These are phyloP conservation scores for Ganoderma leucocontextum DNA, from an alignment of 1,284 basidiomycete species.

Conservation along the genomic window DNA sequence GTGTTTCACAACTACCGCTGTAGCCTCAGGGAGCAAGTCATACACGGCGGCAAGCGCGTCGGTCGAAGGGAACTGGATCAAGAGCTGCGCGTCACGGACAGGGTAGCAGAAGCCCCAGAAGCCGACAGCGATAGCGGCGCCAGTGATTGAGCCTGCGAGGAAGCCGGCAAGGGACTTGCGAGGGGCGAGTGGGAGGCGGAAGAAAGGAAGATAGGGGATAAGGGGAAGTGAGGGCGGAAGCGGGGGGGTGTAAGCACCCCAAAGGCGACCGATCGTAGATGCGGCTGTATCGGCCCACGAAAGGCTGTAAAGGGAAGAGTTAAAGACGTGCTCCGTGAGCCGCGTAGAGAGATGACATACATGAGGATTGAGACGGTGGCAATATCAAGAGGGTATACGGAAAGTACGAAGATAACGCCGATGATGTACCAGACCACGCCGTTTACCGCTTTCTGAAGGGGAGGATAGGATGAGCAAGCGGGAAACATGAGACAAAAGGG, in stretches of 20 bases:
- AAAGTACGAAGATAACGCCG: conserved; percentile 86
- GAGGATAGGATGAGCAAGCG: background rate
- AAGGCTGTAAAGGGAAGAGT: conserved; percentile 60
- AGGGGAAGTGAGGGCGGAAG: conserved; percentile 75
- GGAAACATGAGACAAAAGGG: background rate
- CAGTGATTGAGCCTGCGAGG: conserved; percentile 82
- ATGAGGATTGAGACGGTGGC: conserved; percentile 90
- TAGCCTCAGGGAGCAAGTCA: conserved; percentile 17
- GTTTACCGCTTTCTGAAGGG: conserved; percentile 70
- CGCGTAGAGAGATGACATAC: conserved; percentile 54
- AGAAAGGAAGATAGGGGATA: conserved; percentile 60
- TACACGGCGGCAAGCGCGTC: conserved; percentile 28
- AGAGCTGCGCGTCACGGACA: conserved; percentile 50
- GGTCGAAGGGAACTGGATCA: conserved; percentile 20
- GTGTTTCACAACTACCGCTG: conserved; percentile 23
- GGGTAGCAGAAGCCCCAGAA: conserved; percentile 82
- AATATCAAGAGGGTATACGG: conserved; percentile 86
- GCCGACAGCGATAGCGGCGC: conserved; percentile 73
- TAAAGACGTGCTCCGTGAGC: conserved; percentile 1
- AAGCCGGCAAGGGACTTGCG: conserved; percentile 94
- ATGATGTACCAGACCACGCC: conserved; percentile 97
- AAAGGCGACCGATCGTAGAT: conserved; percentile 91
- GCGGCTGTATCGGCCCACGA: conserved; percentile 98
- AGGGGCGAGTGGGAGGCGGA: conserved; percentile 79
- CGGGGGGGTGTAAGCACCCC: conserved; percentile 78